These are phyloP conservation scores for Wickerhamiella azyma DNA, from an alignment of 805 yeast genomes.

Conservation along the genomic window DNA sequence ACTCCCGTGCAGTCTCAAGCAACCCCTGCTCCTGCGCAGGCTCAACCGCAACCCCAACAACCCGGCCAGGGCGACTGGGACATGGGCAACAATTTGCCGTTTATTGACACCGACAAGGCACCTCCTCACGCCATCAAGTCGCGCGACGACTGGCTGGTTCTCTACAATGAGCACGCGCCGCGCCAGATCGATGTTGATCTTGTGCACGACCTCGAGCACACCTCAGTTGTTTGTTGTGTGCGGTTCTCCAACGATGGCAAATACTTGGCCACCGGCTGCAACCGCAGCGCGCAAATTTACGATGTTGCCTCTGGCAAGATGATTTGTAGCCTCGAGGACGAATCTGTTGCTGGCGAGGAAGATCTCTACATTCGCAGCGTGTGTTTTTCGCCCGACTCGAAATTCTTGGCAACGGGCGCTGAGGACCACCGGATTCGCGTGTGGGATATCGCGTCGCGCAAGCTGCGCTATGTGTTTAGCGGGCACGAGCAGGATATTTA, in stretches of 20 bases:
- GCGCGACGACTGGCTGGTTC: conserved; percentile 70
- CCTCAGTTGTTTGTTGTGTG: conserved; percentile 94
- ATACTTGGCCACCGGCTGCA: conserved; percentile 92
- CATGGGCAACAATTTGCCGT: conserved; percentile 30
- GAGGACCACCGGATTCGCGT: conserved; percentile 68
- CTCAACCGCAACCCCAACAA: conserved; percentile 14
- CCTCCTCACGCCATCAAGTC: conserved; percentile 69
- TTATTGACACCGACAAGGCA: conserved; percentile 65
- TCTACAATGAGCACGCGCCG: conserved; percentile 80
- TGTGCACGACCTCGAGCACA: conserved; percentile 80
- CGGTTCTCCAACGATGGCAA: conserved; percentile 84
- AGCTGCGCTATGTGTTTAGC: conserved; percentile 61
- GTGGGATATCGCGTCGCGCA: conserved; percentile 84
- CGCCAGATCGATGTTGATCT: conserved; percentile 69
- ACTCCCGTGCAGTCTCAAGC: too few species aligned
- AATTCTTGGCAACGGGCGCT: conserved; percentile 85
- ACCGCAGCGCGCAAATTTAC: conserved; percentile 87
- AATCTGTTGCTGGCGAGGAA: conserved; percentile 52
- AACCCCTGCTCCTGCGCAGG: too few species aligned
- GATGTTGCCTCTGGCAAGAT: conserved; percentile 84
- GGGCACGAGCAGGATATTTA: conserved; percentile 98
- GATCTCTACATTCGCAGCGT: conserved; percentile 91
- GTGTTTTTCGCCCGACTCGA: conserved; percentile 91
- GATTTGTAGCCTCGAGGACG: conserved; percentile 77
- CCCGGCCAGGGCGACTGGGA: conserved; percentile 8